Base-by-base conservation (phyloP, 2,329 filamentous ascomycete genomes). In the Zarea fungicola region DNA sequence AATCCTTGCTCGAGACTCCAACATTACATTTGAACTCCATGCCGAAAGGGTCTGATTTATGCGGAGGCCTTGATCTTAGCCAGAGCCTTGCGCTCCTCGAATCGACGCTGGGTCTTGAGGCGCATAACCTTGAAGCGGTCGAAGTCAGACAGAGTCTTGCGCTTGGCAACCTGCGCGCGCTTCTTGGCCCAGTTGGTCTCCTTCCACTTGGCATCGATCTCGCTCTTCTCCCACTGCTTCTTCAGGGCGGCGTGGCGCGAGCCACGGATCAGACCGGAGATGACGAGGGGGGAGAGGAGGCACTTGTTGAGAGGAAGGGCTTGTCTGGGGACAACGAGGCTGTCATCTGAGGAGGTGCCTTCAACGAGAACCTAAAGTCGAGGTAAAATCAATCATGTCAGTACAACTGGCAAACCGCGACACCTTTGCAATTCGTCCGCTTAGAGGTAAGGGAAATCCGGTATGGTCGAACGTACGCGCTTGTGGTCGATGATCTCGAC, bases 401-500 rank as follows among this genome's bases (percentile, higher is more conserved):
- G 39, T 37, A 41, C 28, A 35, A 48, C 40, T 46, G 4, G n/a
- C 18, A 14, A 31, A 37, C 37, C 46, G 25, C 31, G 31, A 42
- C 29, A 42, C 25, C 31, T 14, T 22, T 36, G 25, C 25, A 29
- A n/a, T 32, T 36, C 34, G 29, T 44, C 45, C 52, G 23, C 19
- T 13, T 10, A 29, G n/a, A 6, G 19, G n/a, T 7, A 37, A 14
- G 26, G 26, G 35, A 16, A n/a, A 32, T 29, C 21, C 18, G 6
- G 22, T 9, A 25, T 23, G 22, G 14, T 49, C 44, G 23, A 56
- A 51, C 93, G 72, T 95, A 99, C 93, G 78, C 93, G 90, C 84
- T 96, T 96, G 87, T 99, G 92, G 79, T 99, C 93, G 78, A 99
- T 93, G 76, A 99, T 97, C 85, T 99, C 92, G 76, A 96, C 90